Evolutionary conservation across 805 yeast genomes (phyloP).

Genomic region (Lachancea quebecensis): DNA sequence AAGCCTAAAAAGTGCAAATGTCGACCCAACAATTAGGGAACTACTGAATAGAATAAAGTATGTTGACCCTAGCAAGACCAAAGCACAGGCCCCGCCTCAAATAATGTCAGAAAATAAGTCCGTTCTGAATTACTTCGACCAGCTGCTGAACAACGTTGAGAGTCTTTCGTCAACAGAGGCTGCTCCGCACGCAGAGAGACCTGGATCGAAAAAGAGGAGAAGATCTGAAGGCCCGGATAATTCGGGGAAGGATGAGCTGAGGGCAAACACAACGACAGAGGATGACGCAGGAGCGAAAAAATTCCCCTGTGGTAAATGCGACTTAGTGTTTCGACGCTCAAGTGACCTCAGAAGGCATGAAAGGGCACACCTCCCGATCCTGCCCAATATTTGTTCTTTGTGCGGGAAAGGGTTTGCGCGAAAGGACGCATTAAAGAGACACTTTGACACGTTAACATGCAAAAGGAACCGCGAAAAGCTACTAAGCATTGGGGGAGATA

Average conservation of each 20-base stretch:
- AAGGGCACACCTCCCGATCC: slow-evolving; percentile 60
- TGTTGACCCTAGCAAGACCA: slow-evolving; percentile 6
- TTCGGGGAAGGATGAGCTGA: background rate
- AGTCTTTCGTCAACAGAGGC: background rate
- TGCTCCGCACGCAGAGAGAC: background rate
- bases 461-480: slow-evolving; percentile 58
- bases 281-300: slow-evolving; percentile 30
- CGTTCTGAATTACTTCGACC: slow-evolving; percentile 11
- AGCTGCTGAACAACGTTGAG: slow-evolving; percentile 6
- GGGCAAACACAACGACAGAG: slow-evolving; percentile 1
- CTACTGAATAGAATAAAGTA: slow-evolving; percentile 23
- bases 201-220: slow-evolving; percentile 1
- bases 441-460: slow-evolving; percentile 68
- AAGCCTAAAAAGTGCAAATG: slow-evolving; percentile 21
- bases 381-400: slow-evolving; percentile 66
- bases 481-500: slow-evolving; percentile 33
- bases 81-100: slow-evolving; percentile 3
- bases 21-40: slow-evolving; percentile 28
- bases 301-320: slow-evolving; percentile 54
- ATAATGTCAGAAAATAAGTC: slow-evolving; percentile 9
- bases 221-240: background rate
- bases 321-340: slow-evolving; percentile 57
- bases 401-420: slow-evolving; percentile 83
- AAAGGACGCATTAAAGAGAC: slow-evolving; percentile 75
- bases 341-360: slow-evolving; percentile 70